These are phyloP conservation scores for Nidularia pulvinata DNA, from an alignment of 768 basidiomycete species.

Conservation along the genomic window DNA sequence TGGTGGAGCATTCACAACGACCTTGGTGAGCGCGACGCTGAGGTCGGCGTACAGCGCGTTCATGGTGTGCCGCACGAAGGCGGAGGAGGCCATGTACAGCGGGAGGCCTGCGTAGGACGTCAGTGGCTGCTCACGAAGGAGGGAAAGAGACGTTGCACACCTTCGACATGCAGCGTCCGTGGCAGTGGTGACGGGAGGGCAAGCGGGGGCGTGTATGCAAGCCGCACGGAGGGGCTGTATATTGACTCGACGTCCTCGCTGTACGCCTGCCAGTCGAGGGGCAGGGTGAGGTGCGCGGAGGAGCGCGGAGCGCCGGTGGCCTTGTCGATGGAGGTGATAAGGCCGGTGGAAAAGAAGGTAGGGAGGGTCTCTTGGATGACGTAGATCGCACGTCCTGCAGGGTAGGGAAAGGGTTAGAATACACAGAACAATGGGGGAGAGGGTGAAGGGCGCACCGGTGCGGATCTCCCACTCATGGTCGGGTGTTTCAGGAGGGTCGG, in stretches of 20 bases:
- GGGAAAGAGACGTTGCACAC: constrained; percentile 28
- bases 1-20: constrained; percentile 33
- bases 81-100: constrained; percentile 70
- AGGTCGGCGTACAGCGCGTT: constrained; percentile 75
- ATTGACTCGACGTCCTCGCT: constrained; percentile 41
- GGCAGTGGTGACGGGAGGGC: constrained; percentile 71
- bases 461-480: constrained; percentile 82
- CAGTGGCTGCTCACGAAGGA: not conserved
- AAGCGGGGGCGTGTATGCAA: constrained; percentile 70
- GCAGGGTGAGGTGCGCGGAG: constrained; percentile 13
- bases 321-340: constrained; percentile 56
- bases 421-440: not conserved
- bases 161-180: constrained; percentile 68
- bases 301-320: constrained; percentile 33
- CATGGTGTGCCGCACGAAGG: constrained; percentile 71
- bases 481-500: constrained; percentile 15
- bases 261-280: constrained; percentile 23
- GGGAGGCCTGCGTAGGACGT: constrained; percentile 51
- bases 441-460: constrained; percentile 46
- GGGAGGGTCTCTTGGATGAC: constrained; percentile 71
- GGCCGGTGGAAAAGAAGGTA: constrained; percentile 67
- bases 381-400: constrained; percentile 67
- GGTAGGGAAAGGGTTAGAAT: constrained; percentile 1
- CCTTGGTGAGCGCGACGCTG: constrained; percentile 50
- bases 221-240: constrained; percentile 63